Evolutionary conservation across 805 yeast species (phyloP).

Genomic region (Candida glaebosa): DNA sequence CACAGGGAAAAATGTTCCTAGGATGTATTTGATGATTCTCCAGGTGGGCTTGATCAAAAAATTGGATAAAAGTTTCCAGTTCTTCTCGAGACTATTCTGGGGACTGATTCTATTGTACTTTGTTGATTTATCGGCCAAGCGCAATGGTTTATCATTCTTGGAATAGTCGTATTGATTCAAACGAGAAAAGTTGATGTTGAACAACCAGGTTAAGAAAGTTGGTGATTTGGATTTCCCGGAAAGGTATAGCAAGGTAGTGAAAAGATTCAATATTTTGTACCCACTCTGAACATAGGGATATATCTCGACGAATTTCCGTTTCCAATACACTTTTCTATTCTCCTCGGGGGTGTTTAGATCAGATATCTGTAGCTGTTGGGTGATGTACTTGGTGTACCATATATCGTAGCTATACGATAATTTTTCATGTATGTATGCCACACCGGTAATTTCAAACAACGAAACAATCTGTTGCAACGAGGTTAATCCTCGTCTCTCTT

Average conservation of each 20-base stretch:
- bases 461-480: constrained; percentile 51
- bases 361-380: constrained; percentile 38
- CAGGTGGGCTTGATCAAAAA: constrained; percentile 26
- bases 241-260: constrained; percentile 60
- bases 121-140: constrained; percentile 9
- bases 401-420: constrained; percentile 61
- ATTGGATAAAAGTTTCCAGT: constrained; percentile 20
- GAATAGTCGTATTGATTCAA: constrained; percentile 50
- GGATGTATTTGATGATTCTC: constrained; percentile 26
- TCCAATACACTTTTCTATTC: constrained; percentile 23
- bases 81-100: constrained; percentile 35
- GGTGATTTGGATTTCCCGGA: constrained; percentile 66
- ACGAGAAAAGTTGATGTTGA: constrained; percentile 65
- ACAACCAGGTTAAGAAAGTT: constrained; percentile 54
- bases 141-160: constrained; percentile 21
- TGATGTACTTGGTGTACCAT: constrained; percentile 55
- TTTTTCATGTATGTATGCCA: constrained; percentile 69
- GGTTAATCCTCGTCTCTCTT: constrained; percentile 51
- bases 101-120: constrained; percentile 36
- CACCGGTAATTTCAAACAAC: constrained; percentile 56
- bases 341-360: constrained; percentile 20
- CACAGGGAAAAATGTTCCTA: constrained; percentile 65
- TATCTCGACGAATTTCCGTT: constrained; percentile 45
- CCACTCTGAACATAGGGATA: constrained; percentile 59
- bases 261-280: constrained; percentile 47